Percentiles rank a stretch among this genome's conserved stretches.
These are phyloP conservation scores for Lobosporangium transversale DNA, from an alignment of 192 early-diverging fungal species.

Conservation along the genomic window DNA sequence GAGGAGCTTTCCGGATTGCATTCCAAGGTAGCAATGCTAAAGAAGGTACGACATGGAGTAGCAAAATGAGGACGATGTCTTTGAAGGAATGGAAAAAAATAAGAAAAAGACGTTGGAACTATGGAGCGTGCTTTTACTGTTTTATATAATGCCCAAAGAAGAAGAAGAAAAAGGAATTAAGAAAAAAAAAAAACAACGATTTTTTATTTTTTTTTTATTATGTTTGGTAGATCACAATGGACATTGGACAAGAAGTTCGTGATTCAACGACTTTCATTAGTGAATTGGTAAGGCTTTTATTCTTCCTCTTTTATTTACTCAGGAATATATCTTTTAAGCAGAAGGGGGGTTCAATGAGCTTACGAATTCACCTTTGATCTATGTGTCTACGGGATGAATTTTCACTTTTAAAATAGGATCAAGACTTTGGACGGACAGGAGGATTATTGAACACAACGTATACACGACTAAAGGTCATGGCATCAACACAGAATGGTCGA, in stretches of 20 bases:
- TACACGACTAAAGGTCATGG: slow-evolving; percentile 47
- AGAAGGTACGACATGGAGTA: slow-evolving; percentile 16
- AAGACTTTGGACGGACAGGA: slow-evolving; percentile 52
- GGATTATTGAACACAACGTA: slow-evolving; percentile 44
- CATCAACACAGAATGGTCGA: slow-evolving; percentile 47
- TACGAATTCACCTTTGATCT: neutral
- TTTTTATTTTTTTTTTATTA: neutral
- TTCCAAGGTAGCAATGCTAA: slow-evolving; percentile 51
- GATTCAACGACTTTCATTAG: slow-evolving; percentile 36
- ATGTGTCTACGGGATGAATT: neutral
- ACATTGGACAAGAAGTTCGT: slow-evolving; percentile 46
- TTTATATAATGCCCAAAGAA: too few relatives aligned
- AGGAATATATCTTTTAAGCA: neutral
- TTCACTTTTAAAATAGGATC: slow-evolving; percentile 12
- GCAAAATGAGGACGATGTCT: neutral
- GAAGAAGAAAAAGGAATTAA: too few relatives aligned
- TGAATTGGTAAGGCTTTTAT: slow-evolving; percentile 40
- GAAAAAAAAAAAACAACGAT: too few relatives aligned
- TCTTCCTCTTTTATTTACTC: neutral
- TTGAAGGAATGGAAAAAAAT: neutral
- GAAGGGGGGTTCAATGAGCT: too few relatives aligned
- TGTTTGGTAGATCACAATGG: slow-evolving; percentile 34
- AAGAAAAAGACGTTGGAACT: neutral
- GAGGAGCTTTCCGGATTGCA: slow-evolving; percentile 42
- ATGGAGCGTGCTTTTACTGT: too few relatives aligned